Evolutionary conservation across 495 filamentous ascomycete genomes (phyloP), one percentile per base, ranked within the genome.

Genomic region (Paragyromitra xinjiangensis): DNA sequence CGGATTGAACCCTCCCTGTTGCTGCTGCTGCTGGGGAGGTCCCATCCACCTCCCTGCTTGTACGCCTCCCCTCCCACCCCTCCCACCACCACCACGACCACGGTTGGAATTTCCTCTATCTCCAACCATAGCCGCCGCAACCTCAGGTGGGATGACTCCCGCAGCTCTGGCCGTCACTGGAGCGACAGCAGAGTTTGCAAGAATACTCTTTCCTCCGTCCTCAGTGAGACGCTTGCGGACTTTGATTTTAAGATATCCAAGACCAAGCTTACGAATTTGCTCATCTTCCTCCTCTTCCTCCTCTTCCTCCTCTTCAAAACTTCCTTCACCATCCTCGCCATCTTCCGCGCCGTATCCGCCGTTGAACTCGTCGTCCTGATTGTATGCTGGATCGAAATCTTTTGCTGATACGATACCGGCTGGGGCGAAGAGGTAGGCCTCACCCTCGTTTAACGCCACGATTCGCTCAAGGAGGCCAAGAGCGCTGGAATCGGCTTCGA

Each of bases 361-460:
- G 42, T 48, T n/a, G 11, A 22, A 45, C 0, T 45, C 56, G 3
- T 26, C 51, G 3, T 34, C 64, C 39, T 53, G 12, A 66, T 48
- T 37, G 6, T 22, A 11, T 22, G 34, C 40, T 48, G 78, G 61
- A 80, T 72, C 73, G 51, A 67, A 87, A 76, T 11, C 84, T 80
- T 16, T 64, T 9, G 42, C 59, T 1, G 74, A 65, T 34, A 91
- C 81, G 40, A 90, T 84, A 0, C 88, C 89, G 5, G 86, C 87
- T 0, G 92, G 90, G 45, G 87, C 87, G 77, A 93, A 93, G 4
- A 93, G 67, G 22, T 93, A 81, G 3, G 89, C 90, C 76, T 93
- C 88, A 1, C 92, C 92, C 0, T 88, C 87, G 12, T 83, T 83
- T 14, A 93, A 85, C 22, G 82, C 83, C 12, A 92, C 87, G 63